Conservation (phyloP, 257 asterid species). For the Primulina tabacum region DNA sequence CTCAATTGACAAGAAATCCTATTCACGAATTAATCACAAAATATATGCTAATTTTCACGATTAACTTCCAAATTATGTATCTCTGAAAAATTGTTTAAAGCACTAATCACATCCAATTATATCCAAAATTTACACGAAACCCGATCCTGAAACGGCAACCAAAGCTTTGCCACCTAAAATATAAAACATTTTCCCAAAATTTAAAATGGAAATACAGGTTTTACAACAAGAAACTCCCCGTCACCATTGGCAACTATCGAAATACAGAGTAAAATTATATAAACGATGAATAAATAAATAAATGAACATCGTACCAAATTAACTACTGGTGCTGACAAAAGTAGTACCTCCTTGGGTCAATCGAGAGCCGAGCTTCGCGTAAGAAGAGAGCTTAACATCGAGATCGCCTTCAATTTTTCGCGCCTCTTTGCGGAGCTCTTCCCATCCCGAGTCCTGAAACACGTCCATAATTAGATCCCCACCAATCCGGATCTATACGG, state of each 20-base stretch:
- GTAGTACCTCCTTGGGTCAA: slow-evolving; percentile 69
- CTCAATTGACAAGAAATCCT: background rate
- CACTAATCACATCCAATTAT: slow-evolving; percentile 10
- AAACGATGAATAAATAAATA: slow-evolving; percentile 1
- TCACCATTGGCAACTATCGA: slow-evolving; percentile 14
- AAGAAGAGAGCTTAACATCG: slow-evolving; percentile 94
- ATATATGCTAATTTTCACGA: background rate
- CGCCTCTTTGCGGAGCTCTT: slow-evolving; percentile 94
- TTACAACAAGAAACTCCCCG: background rate
- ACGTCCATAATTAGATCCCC: slow-evolving; percentile 60
- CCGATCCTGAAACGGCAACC: background rate
- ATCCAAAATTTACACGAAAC: background rate
- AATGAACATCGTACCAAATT: slow-evolving; percentile 2
- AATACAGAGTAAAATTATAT: background rate
- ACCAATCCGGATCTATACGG: slow-evolving; percentile 33
- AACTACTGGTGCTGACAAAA: slow-evolving; percentile 12
- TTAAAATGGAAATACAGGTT: background rate
- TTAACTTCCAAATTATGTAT: background rate
- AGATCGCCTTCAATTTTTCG: slow-evolving; percentile 96
- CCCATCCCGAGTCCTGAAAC: slow-evolving; percentile 96
- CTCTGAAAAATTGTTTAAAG: background rate
- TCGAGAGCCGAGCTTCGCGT: slow-evolving; percentile 90
- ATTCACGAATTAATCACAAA: background rate
- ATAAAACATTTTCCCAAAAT: background rate
- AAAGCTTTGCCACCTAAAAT: background rate